Evolutionary conservation across 2,329 filamentous ascomycete genomes (phyloP).

Genomic region (Epichloe amarillans): DNA sequence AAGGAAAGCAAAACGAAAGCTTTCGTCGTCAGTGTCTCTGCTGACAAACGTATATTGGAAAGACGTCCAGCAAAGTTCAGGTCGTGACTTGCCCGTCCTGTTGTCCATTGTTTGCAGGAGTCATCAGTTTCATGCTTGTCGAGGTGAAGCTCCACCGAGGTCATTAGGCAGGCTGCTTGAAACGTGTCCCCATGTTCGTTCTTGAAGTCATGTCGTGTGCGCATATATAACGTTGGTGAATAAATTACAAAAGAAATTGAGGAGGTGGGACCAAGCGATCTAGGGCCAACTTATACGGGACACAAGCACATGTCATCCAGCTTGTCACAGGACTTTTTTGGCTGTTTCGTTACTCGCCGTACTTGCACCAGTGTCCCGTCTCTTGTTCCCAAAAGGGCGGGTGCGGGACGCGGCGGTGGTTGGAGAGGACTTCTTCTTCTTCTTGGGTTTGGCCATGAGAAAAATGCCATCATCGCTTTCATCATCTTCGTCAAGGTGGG

Average conservation of each 20-base stretch:
- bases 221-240: slow-evolving; percentile 6
- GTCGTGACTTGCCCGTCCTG: not conserved
- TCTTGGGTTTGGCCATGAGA: slow-evolving; percentile 39
- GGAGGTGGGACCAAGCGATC: not conserved
- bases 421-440: slow-evolving; percentile 23
- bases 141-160: not conserved
- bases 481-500: slow-evolving; percentile 26
- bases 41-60: not conserved
- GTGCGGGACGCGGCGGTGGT: slow-evolving; percentile 7
- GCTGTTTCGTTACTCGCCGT: slow-evolving; percentile 51
- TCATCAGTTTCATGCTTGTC: not conserved
- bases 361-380: slow-evolving; percentile 47
- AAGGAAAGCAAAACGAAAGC: not conserved
- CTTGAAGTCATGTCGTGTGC: slow-evolving; percentile 3
- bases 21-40: not conserved
- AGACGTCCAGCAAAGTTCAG: not conserved
- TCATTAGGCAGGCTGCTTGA: not conserved
- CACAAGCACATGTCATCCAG: not conserved
- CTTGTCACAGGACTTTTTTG: slow-evolving; percentile 32
- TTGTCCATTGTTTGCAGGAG: not conserved
- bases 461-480: slow-evolving; percentile 43
- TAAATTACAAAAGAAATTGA: slow-evolving; percentile 6
- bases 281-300: not conserved
- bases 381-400: slow-evolving; percentile 25
- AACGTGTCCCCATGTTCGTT: not conserved